Base-by-base conservation (phyloP, 1,284 basidiomycete genomes). In the Abortiporus biennis region DNA sequence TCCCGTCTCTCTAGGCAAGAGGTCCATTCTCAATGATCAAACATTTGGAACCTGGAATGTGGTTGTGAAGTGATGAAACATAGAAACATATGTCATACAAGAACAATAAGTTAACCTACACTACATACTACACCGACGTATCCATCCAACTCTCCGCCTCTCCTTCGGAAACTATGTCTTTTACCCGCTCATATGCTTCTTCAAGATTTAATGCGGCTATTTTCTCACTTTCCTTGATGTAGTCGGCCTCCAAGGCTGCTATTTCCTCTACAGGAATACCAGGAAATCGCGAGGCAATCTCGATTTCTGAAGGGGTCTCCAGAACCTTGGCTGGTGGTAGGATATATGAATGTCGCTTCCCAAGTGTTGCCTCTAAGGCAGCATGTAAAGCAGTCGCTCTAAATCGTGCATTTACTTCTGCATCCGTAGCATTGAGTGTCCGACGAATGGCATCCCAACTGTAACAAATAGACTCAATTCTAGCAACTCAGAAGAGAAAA, bases 391-490 rank as follows among this genome's bases (percentile, higher is more conserved):
- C 87, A 0, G 87, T 91, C 40, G 64, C 67, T 30, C 72, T 72
- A 52, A 85, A 79, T 9, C 80, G 72, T 4, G 71, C 69, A 47
- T 72, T 80, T 36, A 92, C 63, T 51, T 87, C 80, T 22, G 74
- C 69, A 53, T 92, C 89, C 0, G 80, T 79, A 21, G 86, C 65
- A 44, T 79, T 78, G 4, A 69, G 66, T 0, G 87, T 88, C 54
- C 76, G 74, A 29, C 76, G 73, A 40, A 92, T 78, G 8, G 62
- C 58, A 39, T 77, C 65, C 88, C 89, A 92, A 55, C 88, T 92
- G 52, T 37, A 48, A 19, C 8, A n/a, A 2, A 42, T 1, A 25
- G 19, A 13, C 13, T 16, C 36, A 9, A 37, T 16, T 4, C 24
- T 16, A 19, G 20, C 8, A 5, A 32, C 23, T 30, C 31, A n/a